Percentiles rank a stretch among this genome's conserved stretches.
Evolutionary conservation across 148 eudicot genomes (phyloP).

Genomic region (Linanthus parryae): DNA sequence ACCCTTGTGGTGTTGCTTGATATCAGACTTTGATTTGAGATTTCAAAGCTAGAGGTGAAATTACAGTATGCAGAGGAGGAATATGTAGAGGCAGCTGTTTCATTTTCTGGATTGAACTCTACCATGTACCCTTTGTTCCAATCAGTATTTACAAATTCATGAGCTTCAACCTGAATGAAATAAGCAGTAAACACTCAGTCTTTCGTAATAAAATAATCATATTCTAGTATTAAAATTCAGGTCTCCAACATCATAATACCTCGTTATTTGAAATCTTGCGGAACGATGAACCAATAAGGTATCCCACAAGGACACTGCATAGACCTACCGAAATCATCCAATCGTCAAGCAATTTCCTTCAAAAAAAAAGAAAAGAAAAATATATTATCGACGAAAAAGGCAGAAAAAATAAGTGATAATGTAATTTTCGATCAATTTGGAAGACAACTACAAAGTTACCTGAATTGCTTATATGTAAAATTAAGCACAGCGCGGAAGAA

Average conservation of each 20-base stretch:
- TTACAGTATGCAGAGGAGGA: too few species aligned
- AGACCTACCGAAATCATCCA: conserved; percentile 8
- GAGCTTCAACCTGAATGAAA: not conserved
- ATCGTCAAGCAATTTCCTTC: not conserved
- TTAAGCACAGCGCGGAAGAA: not conserved
- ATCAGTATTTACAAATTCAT: too few species aligned
- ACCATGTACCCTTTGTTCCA: not conserved
- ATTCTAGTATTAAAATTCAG: not conserved
- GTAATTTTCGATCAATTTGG: too few species aligned
- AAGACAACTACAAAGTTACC: too few species aligned
- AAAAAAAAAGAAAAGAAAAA: too few species aligned
- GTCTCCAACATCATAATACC: conserved; percentile 3
- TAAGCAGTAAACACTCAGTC: too few species aligned
- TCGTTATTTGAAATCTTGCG: not conserved
- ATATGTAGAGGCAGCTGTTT: too few species aligned
- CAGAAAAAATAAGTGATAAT: not conserved
- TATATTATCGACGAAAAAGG: not conserved
- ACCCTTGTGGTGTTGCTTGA: conserved; percentile 6
- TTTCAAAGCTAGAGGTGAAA: not conserved
- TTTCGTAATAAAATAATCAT: not conserved
- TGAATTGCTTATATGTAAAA: not conserved
- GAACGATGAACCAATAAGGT: conserved; percentile 11
- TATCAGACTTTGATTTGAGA: not conserved
- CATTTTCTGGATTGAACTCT: not conserved
- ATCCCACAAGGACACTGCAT: conserved; percentile 11